Conservation (phyloP, 1,139 yeast species). For the Suhomyces bolitotheri region DNA sequence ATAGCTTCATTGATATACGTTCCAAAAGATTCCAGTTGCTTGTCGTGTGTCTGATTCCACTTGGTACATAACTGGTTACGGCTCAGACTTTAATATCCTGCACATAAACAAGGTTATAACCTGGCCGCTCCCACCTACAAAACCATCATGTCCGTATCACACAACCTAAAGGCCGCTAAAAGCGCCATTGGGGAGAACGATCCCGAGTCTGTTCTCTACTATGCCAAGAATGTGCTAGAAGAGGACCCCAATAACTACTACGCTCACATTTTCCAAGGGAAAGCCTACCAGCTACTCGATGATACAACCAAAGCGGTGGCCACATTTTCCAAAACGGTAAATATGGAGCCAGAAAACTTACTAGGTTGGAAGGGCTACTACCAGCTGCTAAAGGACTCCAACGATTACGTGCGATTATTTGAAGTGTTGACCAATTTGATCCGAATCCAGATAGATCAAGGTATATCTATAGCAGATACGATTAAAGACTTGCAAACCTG, state of each 20-base stretch:
- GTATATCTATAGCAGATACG: conserved; percentile 44
- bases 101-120: no score
- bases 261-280: conserved; percentile 67
- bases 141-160: conserved; percentile 27
- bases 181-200: conserved; percentile 57
- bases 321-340: conserved; percentile 57
- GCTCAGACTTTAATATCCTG: no score
- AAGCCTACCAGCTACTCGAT: conserved; percentile 49
- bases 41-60: no score
- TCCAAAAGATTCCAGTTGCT: no score
- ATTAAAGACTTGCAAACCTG: conserved; percentile 49
- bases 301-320: conserved; percentile 45
- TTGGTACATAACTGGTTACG: no score
- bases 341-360: conserved; percentile 53
- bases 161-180: conserved; percentile 58
- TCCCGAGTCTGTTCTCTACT: conserved; percentile 56
- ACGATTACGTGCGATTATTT: conserved; percentile 50
- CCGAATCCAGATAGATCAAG: conserved; percentile 31
- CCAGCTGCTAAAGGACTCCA: conserved; percentile 29
- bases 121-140: no score
- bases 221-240: conserved; percentile 52
- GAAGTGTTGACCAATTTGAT: conserved; percentile 34
- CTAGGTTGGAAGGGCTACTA: conserved; percentile 84
- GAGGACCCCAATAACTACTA: conserved; percentile 59
- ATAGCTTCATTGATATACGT: no score